Base-by-base conservation (phyloP, 768 basidiomycete genomes). In the Kwoniella heveanensis region DNA sequence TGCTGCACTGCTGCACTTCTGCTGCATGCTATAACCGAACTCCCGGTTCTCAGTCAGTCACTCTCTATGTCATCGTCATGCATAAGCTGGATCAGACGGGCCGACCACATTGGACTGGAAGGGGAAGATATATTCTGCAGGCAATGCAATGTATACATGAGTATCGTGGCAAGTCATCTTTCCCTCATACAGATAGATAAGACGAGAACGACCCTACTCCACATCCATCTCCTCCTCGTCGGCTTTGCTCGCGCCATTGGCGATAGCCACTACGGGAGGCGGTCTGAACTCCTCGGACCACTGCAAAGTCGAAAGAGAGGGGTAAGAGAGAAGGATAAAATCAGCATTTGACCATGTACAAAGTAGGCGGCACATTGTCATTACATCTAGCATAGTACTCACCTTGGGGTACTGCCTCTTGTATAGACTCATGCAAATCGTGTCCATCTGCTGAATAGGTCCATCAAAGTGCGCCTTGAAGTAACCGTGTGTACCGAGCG, bases 381-480 rank as follows among this genome's bases (percentile, higher is more conserved):
- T 24, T 0, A n/a, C 27, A 36, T 12, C 1, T 1, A 22, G 19
- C 10, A 0, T 2, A 0, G 19, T 13, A 37, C 87, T 83, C 88
- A 92, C 97, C 77, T 88, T 90, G 10, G 95, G 95, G 80, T 86
- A 97, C 60, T 93, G 88, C 46, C 96, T 85, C 82, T 98, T 99
- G 82, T 99, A 97, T 61, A 99, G 77, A 49, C 88, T 87, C 89
- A 98, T 89, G 79, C 93, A 96, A 60, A 97, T 86, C 17, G 92
- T 95, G 70, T 98, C 96, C 92, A 96, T 95, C 83, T 93, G 92
- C 75, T 85, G 89, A 71, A 97, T 87, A 22, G 90, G 91, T 15
- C 90, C 91, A 76, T 96, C 93, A 80, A 93, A 92, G 78, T 91
- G 86, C 19, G 92, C 94, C 83, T 98, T 98, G 85, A 93, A 92